Evolutionary conservation across 495 filamentous ascomycete genomes (phyloP).

Genomic region (Hapsidospora chrysogenum): DNA sequence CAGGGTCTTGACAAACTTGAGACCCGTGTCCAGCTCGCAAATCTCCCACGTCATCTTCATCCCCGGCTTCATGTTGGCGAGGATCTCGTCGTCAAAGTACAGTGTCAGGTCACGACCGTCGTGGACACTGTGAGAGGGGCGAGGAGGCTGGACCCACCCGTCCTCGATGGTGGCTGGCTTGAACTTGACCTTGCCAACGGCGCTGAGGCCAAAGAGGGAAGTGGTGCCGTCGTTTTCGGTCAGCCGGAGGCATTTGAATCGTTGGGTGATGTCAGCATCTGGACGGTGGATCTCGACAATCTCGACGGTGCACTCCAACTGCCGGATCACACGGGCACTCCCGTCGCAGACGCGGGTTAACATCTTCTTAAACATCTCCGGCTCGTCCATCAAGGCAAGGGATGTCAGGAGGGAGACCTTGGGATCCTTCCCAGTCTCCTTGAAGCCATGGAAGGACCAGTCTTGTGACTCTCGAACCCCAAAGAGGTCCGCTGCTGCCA

Average conservation of each 20-base stretch:
- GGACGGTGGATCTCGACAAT: background rate
- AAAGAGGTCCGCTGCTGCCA: slow-evolving; percentile 18
- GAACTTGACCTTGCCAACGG: slow-evolving; percentile 1
- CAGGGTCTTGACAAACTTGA: slow-evolving; percentile 42
- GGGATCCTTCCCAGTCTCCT: slow-evolving; percentile 3
- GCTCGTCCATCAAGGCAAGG: slow-evolving; percentile 16
- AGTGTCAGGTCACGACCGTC: slow-evolving; percentile 15
- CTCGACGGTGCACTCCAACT: slow-evolving; percentile 1
- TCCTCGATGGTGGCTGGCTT: slow-evolving; percentile 1
- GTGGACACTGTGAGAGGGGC: slow-evolving; percentile 4
- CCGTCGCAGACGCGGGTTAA: background rate
- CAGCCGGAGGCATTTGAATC: background rate
- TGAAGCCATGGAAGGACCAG: slow-evolving; percentile 4
- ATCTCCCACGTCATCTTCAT: slow-evolving; percentile 60
- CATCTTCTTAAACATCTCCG: slow-evolving; percentile 9
- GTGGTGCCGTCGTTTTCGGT: background rate
- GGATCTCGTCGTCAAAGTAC: slow-evolving; percentile 41
- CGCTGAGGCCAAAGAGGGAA: slow-evolving; percentile 6
- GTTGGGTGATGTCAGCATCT: background rate
- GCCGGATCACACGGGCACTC: background rate
- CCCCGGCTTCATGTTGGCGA: slow-evolving; percentile 46
- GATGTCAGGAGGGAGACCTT: slow-evolving; percentile 21
- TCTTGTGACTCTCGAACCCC: slow-evolving; percentile 5
- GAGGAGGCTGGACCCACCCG: slow-evolving; percentile 4
- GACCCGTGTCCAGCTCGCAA: slow-evolving; percentile 41